Percentiles rank a stretch among this genome's conserved stretches.
Conservation (phyloP, 495 filamentous ascomycete genomes). For the Penicillium simplicissimum region DNA sequence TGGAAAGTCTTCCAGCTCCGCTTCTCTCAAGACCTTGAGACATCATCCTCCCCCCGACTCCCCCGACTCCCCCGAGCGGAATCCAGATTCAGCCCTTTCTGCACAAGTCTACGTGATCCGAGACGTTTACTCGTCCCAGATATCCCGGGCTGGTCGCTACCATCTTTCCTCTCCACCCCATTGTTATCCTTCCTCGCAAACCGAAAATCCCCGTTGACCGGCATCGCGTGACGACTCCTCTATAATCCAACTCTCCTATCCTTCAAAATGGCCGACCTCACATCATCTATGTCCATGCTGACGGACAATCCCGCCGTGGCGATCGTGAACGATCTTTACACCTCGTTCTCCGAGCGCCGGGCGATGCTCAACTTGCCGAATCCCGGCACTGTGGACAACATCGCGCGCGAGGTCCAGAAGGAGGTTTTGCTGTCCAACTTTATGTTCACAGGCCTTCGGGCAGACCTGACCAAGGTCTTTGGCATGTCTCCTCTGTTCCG, state of each 20-base stretch:
- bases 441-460: slow-evolving; percentile 92
- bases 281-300: slow-evolving; percentile 65
- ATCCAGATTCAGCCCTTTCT: slow-evolving; percentile 24
- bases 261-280: slow-evolving; percentile 44
- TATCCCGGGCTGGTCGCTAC: slow-evolving; percentile 38
- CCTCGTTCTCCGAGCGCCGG: slow-evolving; percentile 79
- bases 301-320: slow-evolving; percentile 69
- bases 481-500: slow-evolving; percentile 93
- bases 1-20: slow-evolving; percentile 31
- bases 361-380: slow-evolving; percentile 84
- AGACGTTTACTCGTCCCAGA: slow-evolving; percentile 33
- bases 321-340: slow-evolving; percentile 74
- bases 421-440: slow-evolving; percentile 93
- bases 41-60: slow-evolving; percentile 4
- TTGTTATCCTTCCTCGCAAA: slow-evolving; percentile 16
- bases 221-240: slow-evolving; percentile 32
- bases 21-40: slow-evolving; percentile 14
- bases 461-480: slow-evolving; percentile 94
- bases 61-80: slow-evolving; percentile 28
- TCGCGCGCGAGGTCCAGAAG: slow-evolving; percentile 88
- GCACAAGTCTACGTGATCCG: slow-evolving; percentile 13
- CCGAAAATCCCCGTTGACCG: slow-evolving; percentile 19
- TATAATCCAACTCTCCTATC: slow-evolving; percentile 18
- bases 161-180: slow-evolving; percentile 23
- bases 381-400: slow-evolving; percentile 88